phyloP scores from a whole-genome alignment of 2,329 filamentous ascomycete genomes.

The Raffaelea deltoideospora region DNA sequence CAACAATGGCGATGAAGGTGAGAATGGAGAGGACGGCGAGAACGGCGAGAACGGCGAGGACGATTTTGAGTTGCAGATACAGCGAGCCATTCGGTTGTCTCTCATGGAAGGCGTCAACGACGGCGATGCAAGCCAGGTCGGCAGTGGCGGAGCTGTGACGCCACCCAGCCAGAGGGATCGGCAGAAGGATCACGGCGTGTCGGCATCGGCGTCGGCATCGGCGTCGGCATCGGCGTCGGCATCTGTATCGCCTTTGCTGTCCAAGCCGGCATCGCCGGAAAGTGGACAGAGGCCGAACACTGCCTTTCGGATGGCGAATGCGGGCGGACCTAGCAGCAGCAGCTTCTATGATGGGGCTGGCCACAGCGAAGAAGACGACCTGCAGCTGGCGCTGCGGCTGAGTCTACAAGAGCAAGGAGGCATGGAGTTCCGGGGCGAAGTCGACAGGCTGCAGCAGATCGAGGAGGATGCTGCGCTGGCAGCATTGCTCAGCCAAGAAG shows the following conservation, averaged over 20 bases:
- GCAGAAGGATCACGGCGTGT: not conserved
- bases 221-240: not conserved
- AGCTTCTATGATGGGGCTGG: not conserved
- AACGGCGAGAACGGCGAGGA: slow-evolving; percentile 14
- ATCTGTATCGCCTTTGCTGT: slow-evolving; percentile 16
- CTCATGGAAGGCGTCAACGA: slow-evolving; percentile 40
- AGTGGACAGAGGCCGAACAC: no score
- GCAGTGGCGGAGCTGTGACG: not conserved
- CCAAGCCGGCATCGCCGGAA: no score
- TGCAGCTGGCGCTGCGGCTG: slow-evolving; percentile 43
- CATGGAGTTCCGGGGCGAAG: no score
- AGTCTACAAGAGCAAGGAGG: slow-evolving; percentile 47
- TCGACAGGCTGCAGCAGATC: slow-evolving; percentile 16
- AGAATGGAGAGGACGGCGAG: no score
- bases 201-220: not conserved
- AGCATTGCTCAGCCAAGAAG: slow-evolving; percentile 12
- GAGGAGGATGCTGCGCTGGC: slow-evolving; percentile 9
- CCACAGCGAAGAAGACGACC: slow-evolving; percentile 31
- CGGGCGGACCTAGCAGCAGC: slow-evolving; percentile 15
- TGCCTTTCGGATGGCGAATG: slow-evolving; percentile 5
- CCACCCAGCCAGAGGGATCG: slow-evolving; percentile 17
- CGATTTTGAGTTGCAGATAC: slow-evolving; percentile 45
- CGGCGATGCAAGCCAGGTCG: slow-evolving; percentile 3
- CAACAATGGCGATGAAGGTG: not conserved
- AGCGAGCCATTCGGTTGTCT: slow-evolving; percentile 47